Conservation (phyloP, 2,329 filamentous ascomycete species). For the Monilinia aucupariae region DNA sequence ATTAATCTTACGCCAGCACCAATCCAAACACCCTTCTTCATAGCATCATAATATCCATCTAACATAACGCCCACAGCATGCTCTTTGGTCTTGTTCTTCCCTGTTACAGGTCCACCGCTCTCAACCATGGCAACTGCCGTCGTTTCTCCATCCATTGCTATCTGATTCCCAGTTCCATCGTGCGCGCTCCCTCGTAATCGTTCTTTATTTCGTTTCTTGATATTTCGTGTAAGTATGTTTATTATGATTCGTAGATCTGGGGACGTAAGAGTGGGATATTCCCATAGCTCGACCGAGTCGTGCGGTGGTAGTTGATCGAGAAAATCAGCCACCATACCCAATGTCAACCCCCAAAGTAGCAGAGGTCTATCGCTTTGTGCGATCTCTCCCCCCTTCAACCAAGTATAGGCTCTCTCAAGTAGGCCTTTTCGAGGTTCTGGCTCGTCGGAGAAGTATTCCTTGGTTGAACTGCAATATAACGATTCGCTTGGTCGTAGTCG, state of each 20-base stretch:
- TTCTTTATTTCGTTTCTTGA: conserved; percentile 46
- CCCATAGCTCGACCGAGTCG: conserved; percentile 56
- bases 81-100: conserved; percentile 23
- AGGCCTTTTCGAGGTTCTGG: conserved; percentile 6
- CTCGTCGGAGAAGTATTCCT: conserved; percentile 41
- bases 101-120: conserved; percentile 21
- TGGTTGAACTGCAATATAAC: conserved; percentile 49
- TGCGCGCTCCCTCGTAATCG: conserved; percentile 25
- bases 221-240: conserved; percentile 52
- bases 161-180: conserved; percentile 30
- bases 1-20: conserved; percentile 25
- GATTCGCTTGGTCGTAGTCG: conserved; percentile 56
- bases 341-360: conserved; percentile 62
- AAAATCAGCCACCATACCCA: conserved; percentile 63
- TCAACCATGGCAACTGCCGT: conserved; percentile 25
- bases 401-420: conserved; percentile 26
- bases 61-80: conserved; percentile 33
- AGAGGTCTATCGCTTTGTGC: conserved; percentile 41
- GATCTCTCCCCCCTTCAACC: conserved; percentile 34
- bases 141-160: conserved; percentile 30
- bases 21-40: conserved; percentile 31
- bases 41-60: conserved; percentile 34
- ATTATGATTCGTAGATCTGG: conserved; percentile 55
- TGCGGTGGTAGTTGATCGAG: conserved; percentile 61
- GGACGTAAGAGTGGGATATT: conserved; percentile 62